Evolutionary conservation across 202 grass and related monocot species (phyloP).

Genomic region (Zizania palustris): DNA sequence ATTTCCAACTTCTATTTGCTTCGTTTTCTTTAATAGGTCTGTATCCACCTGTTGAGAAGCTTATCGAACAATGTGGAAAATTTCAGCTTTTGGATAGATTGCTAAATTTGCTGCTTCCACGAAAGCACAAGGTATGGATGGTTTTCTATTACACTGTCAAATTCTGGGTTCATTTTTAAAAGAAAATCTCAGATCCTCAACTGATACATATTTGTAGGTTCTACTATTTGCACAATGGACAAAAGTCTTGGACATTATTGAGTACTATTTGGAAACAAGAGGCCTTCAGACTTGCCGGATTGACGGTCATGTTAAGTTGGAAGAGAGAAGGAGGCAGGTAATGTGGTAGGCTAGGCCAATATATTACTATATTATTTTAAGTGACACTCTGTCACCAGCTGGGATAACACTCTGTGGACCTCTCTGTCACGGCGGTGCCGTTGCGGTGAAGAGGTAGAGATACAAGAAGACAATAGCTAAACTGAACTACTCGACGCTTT

Average conservation of each 20-base stretch:
- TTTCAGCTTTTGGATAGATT: constrained; percentile 82
- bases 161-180: not conserved
- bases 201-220: constrained; percentile 56
- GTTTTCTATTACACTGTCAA: constrained; percentile 38
- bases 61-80: constrained; percentile 92
- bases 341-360: constrained; percentile 22
- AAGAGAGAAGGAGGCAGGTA: constrained; percentile 80
- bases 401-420: too few relatives aligned
- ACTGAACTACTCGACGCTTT: too few relatives aligned
- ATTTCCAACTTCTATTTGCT: constrained; percentile 7
- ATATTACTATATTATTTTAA: constrained; percentile 13
- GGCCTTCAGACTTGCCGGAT: constrained; percentile 80
- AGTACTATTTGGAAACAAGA: constrained; percentile 77
- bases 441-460: too few relatives aligned
- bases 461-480: too few relatives aligned
- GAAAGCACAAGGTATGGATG: constrained; percentile 72
- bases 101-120: constrained; percentile 57
- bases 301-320: constrained; percentile 81
- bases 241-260: constrained; percentile 86
- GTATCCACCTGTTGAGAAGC: constrained; percentile 81
- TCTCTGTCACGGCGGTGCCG: too few relatives aligned
- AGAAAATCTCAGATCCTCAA: not conserved
- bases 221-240: constrained; percentile 98
- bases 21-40: constrained; percentile 37
- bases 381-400: too few relatives aligned